A percentile compares a stretch with the other conserved stretches of the same genome.
Evolutionary conservation across 176 grass and related monocot species (phyloP).

Genomic region (Cenchrus purpureus): DNA sequence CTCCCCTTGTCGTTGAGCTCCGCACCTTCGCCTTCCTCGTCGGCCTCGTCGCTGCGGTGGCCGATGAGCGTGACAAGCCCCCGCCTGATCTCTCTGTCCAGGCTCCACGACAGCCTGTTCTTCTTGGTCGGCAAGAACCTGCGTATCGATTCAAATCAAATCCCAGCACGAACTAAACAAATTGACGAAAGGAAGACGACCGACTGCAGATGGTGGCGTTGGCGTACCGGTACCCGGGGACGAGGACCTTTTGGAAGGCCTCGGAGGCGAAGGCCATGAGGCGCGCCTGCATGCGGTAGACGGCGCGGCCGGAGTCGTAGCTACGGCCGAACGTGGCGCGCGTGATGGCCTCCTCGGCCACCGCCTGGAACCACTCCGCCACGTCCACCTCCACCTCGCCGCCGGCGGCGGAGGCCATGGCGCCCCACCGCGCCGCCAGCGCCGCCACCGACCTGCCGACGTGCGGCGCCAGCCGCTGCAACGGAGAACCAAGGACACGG

Average conservation of each 20-base stretch:
- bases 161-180: too few species aligned
- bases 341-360: slow-evolving; percentile 76
- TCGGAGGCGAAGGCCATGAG: slow-evolving; percentile 82
- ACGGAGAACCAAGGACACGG: neutral
- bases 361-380: slow-evolving; percentile 83
- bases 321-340: slow-evolving; percentile 71
- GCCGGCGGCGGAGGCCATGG: slow-evolving; percentile 48
- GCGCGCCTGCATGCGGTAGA: slow-evolving; percentile 75
- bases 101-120: slow-evolving; percentile 68
- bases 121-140: slow-evolving; percentile 82
- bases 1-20: neutral
- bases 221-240: slow-evolving; percentile 77
- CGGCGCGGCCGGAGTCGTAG: slow-evolving; percentile 66
- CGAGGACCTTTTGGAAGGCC: slow-evolving; percentile 89
- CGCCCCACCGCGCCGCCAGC: slow-evolving; percentile 55
- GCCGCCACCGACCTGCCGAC: slow-evolving; percentile 65
- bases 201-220: neutral
- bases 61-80: slow-evolving; percentile 59
- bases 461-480: slow-evolving; percentile 71
- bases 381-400: slow-evolving; percentile 87
- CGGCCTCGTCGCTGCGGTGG: slow-evolving; percentile 47
- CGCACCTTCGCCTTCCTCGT: neutral
- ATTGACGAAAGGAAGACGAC: too few species aligned
- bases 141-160: neutral
- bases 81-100: slow-evolving; percentile 83